phyloP scores from a whole-genome alignment of 2,329 filamentous ascomycete species.

The Spiromastix sp. region DNA sequence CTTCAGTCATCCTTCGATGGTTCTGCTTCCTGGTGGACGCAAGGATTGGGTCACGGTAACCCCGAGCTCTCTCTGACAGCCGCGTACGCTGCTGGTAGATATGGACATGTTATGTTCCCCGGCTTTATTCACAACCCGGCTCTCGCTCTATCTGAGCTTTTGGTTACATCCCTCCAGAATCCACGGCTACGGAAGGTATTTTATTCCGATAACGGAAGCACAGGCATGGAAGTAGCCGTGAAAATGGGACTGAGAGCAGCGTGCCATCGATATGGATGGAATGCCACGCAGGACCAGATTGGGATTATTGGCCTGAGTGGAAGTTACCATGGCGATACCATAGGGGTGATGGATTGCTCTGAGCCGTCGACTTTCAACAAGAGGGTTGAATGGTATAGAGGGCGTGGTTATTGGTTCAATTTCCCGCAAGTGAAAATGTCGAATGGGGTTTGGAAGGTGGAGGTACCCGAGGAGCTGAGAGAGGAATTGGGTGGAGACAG shows the following conservation, averaged over 20 bases:
- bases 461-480: slow-evolving; percentile 42
- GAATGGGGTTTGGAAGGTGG: slow-evolving; percentile 56
- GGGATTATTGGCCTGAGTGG: slow-evolving; percentile 66
- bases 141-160: slow-evolving; percentile 53
- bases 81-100: slow-evolving; percentile 70
- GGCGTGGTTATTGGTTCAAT: slow-evolving; percentile 71
- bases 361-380: slow-evolving; percentile 70
- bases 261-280: slow-evolving; percentile 56
- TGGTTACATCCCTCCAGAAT: slow-evolving; percentile 52
- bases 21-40: slow-evolving; percentile 86
- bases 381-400: slow-evolving; percentile 77
- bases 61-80: slow-evolving; percentile 61
- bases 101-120: slow-evolving; percentile 84
- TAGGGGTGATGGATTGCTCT: slow-evolving; percentile 77
- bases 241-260: slow-evolving; percentile 74
- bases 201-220: slow-evolving; percentile 76
- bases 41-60: slow-evolving; percentile 73
- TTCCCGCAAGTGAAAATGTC: slow-evolving; percentile 62
- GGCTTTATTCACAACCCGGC: slow-evolving; percentile 71
- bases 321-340: slow-evolving; percentile 79
- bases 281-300: slow-evolving; percentile 45
- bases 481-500: slow-evolving; percentile 35
- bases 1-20: slow-evolving; percentile 65
- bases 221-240: slow-evolving; percentile 70
- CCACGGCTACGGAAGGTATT: slow-evolving; percentile 61